Conservation (phyloP, 2,329 filamentous ascomycete species). For the Aspergillus chevalieri region DNA sequence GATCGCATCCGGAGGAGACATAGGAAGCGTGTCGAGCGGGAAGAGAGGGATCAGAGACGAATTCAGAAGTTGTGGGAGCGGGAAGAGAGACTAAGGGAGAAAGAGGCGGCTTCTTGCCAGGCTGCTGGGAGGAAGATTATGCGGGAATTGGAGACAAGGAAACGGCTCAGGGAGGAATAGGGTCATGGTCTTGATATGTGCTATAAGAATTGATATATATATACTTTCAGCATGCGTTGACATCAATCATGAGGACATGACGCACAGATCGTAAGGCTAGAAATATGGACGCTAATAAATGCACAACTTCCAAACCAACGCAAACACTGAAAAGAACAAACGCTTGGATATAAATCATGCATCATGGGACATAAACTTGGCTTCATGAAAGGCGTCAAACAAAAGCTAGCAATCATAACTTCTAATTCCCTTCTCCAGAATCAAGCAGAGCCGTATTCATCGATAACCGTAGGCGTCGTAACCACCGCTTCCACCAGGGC, state of each 20-base stretch:
- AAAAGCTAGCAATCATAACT: neutral
- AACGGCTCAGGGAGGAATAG: neutral
- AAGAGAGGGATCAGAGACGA: conserved; percentile 35
- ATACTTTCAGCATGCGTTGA: no score
- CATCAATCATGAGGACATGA: no score
- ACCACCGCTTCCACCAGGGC: conserved; percentile 13
- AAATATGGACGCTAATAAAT: no score
- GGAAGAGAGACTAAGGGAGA: conserved; percentile 36
- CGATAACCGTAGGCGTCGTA: conserved; percentile 23
- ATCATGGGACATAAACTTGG: neutral
- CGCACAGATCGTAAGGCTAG: no score
- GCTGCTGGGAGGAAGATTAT: conserved; percentile 24
- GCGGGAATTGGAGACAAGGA: conserved; percentile 10
- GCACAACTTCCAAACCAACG: no score
- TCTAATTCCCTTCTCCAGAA: neutral
- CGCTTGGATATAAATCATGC: neutral
- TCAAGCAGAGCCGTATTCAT: conserved; percentile 5
- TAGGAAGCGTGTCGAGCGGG: conserved; percentile 19
- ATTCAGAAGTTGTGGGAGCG: conserved; percentile 30
- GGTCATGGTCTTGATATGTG: neutral
- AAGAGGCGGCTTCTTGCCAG: conserved; percentile 25
- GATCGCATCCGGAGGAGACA: conserved; percentile 23
- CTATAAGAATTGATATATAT: neutral
- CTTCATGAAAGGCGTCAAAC: neutral
- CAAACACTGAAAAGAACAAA: neutral